phyloP scores from a whole-genome alignment of 2,329 filamentous ascomycete species.

The Endocalyx cinctus region DNA sequence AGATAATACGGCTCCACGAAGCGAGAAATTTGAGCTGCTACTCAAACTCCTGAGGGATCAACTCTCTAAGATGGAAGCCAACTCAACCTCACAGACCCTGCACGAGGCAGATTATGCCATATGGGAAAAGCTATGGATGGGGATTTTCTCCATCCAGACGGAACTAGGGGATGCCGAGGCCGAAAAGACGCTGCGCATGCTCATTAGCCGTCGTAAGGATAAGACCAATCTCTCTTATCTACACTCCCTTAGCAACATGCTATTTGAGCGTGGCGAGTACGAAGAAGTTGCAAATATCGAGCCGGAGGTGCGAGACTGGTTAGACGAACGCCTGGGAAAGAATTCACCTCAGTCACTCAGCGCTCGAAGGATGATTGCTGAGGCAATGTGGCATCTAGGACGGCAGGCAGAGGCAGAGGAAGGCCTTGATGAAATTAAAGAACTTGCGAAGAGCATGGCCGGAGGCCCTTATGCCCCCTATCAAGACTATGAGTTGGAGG shows the following conservation, averaged over 20 bases:
- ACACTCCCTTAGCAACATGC: conserved; percentile 5
- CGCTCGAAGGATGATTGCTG: conserved; percentile 3
- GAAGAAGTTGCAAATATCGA: conserved; percentile 3
- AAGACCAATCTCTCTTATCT: conserved; percentile 7
- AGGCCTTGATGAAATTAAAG: conserved; percentile 3
- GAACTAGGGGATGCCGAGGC: conserved; percentile 4
- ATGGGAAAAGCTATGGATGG: conserved; percentile 6
- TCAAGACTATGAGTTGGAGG: conserved; percentile 7
- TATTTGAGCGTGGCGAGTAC: conserved; percentile 6
- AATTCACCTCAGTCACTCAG: conserved; percentile 2
- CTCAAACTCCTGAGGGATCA: conserved; percentile 6
- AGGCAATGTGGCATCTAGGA: conserved; percentile 7
- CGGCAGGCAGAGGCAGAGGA: conserved; percentile 4
- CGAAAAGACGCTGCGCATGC: conserved; percentile 6
- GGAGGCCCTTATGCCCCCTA: conserved; percentile 8
- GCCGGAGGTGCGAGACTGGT: conserved; percentile 1
- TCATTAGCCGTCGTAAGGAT: conserved; percentile 4
- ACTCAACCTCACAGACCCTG: conserved; percentile 1
- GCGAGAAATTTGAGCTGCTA: conserved; percentile 7
- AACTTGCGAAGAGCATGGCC: conserved; percentile 3
- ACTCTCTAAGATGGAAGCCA: conserved; percentile 2
- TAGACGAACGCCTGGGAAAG: conserved; percentile 2
- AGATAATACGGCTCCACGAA: conserved; percentile 3
- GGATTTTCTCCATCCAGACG: conserved; percentile 1
- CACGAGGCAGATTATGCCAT: conserved; percentile 5